Evolutionary conservation across 2,329 filamentous ascomycete species (phyloP), one percentile per base, ranked within the genome.

Genomic region (Penicillium sp.): DNA sequence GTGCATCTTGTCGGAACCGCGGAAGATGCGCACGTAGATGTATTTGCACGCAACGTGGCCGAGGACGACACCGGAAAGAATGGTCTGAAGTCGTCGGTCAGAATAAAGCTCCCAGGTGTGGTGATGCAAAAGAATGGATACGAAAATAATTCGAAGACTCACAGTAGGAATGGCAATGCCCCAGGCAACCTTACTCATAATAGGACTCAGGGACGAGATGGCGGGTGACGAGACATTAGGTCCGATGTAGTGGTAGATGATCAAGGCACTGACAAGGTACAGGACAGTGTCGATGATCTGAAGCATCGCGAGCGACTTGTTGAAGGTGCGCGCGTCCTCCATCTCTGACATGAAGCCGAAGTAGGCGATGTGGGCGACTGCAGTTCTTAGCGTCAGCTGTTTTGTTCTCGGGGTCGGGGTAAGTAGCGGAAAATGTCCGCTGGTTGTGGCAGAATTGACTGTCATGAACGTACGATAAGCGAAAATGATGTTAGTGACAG

Each of bases 51-150:
- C 87, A 1, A 91, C 86, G 59, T 88, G 85, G 4, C 85, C 88
- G 68, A 89, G 87, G 59, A 91, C 88, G 13, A 91, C 88, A 50
- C 89, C 89, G 0, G 89, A 88, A 53, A 91, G 85, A 33, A 91
- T 80, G 59, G 91, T 90, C 75, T 77, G 40, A 13, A 35, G 38
- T 30, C 0, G 38, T 55, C n/a, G 33, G 53, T 55, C 38, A 55
- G 53, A 30, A 17, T 1, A 28, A 12, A 8, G 10, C 15, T 13
- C 35, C 17, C 24, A 26, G 12, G 13, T 5, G 4, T 26, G 8
- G 17, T n/a, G 22, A 58, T 19, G 63, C 45, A 9, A 17, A 4
- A 26, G 9, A 19, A 6, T 12, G 26, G 10, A 38, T 1, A 3
- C 12, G 4, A 10, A 22, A 10, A 7, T 8, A 51, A 26, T n/a